phyloP scores from a whole-genome alignment of 257 asterid species.

The Rhazya stricta region DNA sequence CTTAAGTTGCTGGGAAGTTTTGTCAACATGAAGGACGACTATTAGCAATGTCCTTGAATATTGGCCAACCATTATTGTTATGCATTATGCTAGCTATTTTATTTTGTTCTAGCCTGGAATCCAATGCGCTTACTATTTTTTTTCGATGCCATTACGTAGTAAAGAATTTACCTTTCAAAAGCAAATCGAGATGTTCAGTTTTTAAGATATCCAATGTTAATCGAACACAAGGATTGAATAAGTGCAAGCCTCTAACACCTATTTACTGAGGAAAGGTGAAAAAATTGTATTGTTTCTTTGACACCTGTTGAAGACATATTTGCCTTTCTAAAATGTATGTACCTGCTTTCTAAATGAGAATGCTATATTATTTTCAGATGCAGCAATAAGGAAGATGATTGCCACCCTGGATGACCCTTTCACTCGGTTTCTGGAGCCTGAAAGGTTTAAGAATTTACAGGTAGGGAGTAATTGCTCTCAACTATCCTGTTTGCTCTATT shows the following conservation, averaged over 20 bases:
- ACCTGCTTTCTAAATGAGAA: conserved; percentile 9
- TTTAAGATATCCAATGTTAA: background rate
- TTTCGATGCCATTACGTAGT: background rate
- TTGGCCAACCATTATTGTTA: background rate
- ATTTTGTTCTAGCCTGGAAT: background rate
- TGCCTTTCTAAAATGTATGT: background rate
- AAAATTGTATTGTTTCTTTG: background rate
- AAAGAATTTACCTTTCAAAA: background rate
- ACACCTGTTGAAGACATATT: background rate
- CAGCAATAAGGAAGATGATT: conserved; percentile 89
- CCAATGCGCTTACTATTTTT: background rate
- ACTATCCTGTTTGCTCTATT: conserved; percentile 12
- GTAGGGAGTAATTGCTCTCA: conserved; percentile 42
- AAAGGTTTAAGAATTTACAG: conserved; percentile 81
- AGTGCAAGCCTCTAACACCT: background rate
- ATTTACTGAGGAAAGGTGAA: background rate
- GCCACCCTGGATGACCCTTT: conserved; percentile 94
- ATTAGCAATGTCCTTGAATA: background rate
- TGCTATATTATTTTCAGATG: conserved; percentile 44
- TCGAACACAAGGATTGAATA: background rate
- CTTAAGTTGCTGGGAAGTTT: background rate
- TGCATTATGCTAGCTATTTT: background rate
- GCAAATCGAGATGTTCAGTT: background rate
- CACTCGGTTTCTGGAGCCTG: conserved; percentile 96
- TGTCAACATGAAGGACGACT: background rate